Percentiles rank a stretch among this genome's conserved stretches.
Conservation (phyloP, 345 rosid species). For the Viola odorata region DNA sequence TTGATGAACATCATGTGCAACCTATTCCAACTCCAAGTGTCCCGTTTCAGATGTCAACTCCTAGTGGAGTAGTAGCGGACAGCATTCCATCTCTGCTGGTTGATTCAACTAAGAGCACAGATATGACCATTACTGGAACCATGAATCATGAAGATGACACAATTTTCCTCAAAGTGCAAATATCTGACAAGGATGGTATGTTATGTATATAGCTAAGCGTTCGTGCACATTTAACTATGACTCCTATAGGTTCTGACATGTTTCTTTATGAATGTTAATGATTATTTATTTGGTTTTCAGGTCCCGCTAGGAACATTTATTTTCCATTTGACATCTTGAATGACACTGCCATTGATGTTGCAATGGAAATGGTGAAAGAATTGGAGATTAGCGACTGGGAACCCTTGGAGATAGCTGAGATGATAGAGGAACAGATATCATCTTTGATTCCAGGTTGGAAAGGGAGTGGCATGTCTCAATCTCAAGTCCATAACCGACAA, state of each 20-base stretch:
- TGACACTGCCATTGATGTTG: constrained; percentile 77
- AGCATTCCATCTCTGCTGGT: constrained; percentile 21
- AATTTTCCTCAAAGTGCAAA: constrained; percentile 81
- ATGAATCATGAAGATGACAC: constrained; percentile 71
- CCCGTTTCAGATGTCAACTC: constrained; percentile 27
- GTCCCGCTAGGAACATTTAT: constrained; percentile 68
- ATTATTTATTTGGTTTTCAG: constrained; percentile 24
- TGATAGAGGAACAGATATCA: constrained; percentile 74
- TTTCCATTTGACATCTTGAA: constrained; percentile 67
- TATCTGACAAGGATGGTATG: constrained; percentile 64
- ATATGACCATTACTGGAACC: constrained; percentile 77
- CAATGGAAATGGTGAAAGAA: constrained; percentile 87
- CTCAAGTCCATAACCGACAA: constrained; percentile 24
- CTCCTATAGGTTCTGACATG: background rate
- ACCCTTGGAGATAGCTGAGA: constrained; percentile 61
- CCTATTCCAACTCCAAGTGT: constrained; percentile 18
- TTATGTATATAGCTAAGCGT: background rate
- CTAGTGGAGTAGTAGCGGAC: constrained; percentile 25
- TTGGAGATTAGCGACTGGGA: constrained; percentile 72
- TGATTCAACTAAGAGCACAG: constrained; percentile 41
- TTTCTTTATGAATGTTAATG: background rate
- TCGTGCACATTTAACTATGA: background rate
- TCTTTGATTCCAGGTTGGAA: constrained; percentile 66
- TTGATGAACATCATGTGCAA: constrained; percentile 32
- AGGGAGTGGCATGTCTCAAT: constrained; percentile 17